Base-by-base conservation (phyloP, 1,284 basidiomycete species). In the Anthracocystis setariae region DNA sequence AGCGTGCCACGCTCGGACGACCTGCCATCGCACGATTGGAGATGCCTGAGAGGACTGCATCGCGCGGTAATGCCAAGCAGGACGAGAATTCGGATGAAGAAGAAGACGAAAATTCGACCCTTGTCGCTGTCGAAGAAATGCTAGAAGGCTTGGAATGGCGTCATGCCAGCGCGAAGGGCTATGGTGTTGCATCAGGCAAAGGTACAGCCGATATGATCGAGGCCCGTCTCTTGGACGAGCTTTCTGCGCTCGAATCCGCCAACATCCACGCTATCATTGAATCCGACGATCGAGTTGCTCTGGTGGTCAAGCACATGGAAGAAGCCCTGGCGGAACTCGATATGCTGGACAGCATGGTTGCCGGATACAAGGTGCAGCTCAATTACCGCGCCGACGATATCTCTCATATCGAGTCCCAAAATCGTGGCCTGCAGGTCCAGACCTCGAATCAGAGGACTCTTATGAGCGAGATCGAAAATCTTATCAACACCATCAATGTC, bases 191-290 rank as follows among this genome's bases (percentile, higher is more conserved):
- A 3, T 46, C 54, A 2, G 65, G 71, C 17, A 67, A 74, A 32
- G 80, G 79, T 18, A 82, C 81, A 8, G 80, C 80, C 8, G 81
- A 82, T 43, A 73, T 79, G 27, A 82, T 82, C 46, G 81, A 82
- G 48, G 80, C 74, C 15, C 69, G 78, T 10, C 56, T 82, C 8
- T 59, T 82, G 38, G 79, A 79, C 44, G 81, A 82, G 57, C 64
- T 82, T 10, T 67, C 76, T 0, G 81, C 81, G 8, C 64, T 82
- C 7, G 80, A 82, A 18, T 75, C 80, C 9, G 95, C 95, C 9
- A 97, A 95, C 80, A 92, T 98, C 24, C 92, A 98, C 83, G 96
- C 94, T 0, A 96, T 98, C 85, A 87, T 98, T 50, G 95, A 98
- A 84, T 91, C 91, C 7, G 95, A 89, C 65, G 87, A 88, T 57